Percentiles rank a stretch among this genome's conserved stretches.
These are phyloP conservation scores for Papiliotrema fonsecae DNA, from an alignment of 1,284 basidiomycete genomes.

Conservation along the genomic window DNA sequence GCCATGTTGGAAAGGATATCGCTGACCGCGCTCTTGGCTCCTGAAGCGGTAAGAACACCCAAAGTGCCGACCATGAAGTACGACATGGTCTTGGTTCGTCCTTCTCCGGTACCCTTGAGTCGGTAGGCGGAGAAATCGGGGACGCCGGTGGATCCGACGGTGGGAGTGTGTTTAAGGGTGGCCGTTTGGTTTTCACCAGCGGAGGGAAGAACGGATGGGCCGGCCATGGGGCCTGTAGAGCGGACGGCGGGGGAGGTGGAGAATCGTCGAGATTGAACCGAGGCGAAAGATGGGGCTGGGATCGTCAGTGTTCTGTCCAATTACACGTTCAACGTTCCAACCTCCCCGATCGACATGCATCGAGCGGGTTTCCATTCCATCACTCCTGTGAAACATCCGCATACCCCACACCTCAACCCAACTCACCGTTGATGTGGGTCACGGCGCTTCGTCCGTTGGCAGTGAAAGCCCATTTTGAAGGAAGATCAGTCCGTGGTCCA, in stretches of 20 bases:
- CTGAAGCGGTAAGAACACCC: slow-evolving; percentile 88
- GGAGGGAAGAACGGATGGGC: slow-evolving; percentile 11
- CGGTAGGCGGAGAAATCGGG: slow-evolving; percentile 87
- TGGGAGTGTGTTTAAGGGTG: slow-evolving; percentile 5
- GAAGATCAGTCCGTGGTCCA: slow-evolving; percentile 59
- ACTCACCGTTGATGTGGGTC: slow-evolving; percentile 67
- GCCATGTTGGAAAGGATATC: slow-evolving; percentile 96
- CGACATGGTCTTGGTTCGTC: slow-evolving; percentile 84
- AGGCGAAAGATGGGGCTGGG: slow-evolving; percentile 51
- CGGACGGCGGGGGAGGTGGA: slow-evolving; percentile 55
- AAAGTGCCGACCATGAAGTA: slow-evolving; percentile 98
- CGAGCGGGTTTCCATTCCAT: too few relatives aligned
- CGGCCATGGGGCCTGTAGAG: slow-evolving; percentile 23
- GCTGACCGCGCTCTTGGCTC: slow-evolving; percentile 87
- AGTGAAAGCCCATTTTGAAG: slow-evolving; percentile 62
- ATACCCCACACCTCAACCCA: too few relatives aligned
- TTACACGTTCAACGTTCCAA: neutral
- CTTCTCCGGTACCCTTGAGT: slow-evolving; percentile 60
- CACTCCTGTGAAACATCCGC: too few relatives aligned
- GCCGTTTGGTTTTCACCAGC: slow-evolving; percentile 6
- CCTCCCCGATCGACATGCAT: neutral
- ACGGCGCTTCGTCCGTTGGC: slow-evolving; percentile 52
- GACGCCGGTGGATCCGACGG: slow-evolving; percentile 56
- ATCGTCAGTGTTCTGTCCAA: neutral
- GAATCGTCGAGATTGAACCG: slow-evolving; percentile 56